Conservation (phyloP, 164 flowering plant species). For the Dillenia turbinata region DNA sequence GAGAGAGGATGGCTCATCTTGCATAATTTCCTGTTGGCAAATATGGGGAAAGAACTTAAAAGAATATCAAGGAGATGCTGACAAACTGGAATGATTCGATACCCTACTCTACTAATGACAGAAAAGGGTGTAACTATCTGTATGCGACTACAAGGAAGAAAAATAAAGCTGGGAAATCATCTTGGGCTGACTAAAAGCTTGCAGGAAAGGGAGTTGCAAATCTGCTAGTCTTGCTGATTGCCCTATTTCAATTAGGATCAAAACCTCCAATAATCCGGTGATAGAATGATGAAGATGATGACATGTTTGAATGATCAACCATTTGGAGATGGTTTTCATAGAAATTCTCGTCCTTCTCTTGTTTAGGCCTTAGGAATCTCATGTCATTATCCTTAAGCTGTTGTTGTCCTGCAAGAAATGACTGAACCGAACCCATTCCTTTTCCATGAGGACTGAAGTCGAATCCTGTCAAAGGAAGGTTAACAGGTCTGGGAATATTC, state of each 20-base stretch:
- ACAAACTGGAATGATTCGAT: too few relatives aligned
- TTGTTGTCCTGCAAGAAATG: slow-evolving; percentile 30
- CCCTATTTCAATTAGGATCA: background rate
- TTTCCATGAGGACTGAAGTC: slow-evolving; percentile 23
- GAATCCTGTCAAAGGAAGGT: slow-evolving; percentile 24
- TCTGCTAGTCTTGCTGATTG: too few relatives aligned
- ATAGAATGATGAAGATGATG: slow-evolving; percentile 29
- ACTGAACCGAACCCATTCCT: slow-evolving; percentile 17
- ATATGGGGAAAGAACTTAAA: too few relatives aligned
- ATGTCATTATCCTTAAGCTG: slow-evolving; percentile 33
- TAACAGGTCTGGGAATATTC: slow-evolving; percentile 28
- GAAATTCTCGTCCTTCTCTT: slow-evolving; percentile 52
- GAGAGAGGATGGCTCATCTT: too few relatives aligned
- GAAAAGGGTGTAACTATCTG: too few relatives aligned
- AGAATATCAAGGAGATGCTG: too few relatives aligned
- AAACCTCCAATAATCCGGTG: slow-evolving; percentile 32
- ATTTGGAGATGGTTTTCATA: slow-evolving; percentile 30
- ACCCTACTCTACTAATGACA: too few relatives aligned
- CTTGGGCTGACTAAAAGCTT: too few relatives aligned
- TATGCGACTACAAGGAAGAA: too few relatives aligned
- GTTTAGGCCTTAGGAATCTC: slow-evolving; percentile 47
- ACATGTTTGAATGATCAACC: slow-evolving; percentile 26
- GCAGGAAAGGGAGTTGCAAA: too few relatives aligned
- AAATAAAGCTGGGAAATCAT: too few relatives aligned
- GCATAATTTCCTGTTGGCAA: too few relatives aligned